Evolutionary conservation across 192 early-diverging fungal species (phyloP).

Genomic region (Coemansia sp.): DNA sequence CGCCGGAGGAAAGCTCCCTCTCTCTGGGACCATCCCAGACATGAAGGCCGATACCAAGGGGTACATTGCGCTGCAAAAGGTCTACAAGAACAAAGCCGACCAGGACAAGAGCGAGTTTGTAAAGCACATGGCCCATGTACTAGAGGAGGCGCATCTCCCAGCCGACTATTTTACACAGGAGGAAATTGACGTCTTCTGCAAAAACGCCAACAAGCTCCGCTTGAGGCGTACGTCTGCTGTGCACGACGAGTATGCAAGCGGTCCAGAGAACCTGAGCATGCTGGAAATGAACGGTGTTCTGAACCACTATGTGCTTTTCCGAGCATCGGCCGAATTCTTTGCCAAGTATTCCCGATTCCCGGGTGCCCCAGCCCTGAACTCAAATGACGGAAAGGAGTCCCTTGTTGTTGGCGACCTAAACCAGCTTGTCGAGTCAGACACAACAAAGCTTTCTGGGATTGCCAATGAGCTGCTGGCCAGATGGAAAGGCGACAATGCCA

Average conservation of each 20-base stretch:
- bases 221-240: constrained; percentile 58
- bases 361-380: constrained; percentile 9
- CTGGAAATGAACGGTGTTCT: constrained; percentile 16
- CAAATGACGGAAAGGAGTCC: not conserved
- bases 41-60: constrained; percentile 96
- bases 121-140: constrained; percentile 50
- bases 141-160: constrained; percentile 56
- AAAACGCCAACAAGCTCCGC: constrained; percentile 71
- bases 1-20: constrained; percentile 72
- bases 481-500: constrained; percentile 17
- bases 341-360: constrained; percentile 24
- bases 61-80: constrained; percentile 81
- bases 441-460: constrained; percentile 7
- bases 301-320: constrained; percentile 35
- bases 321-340: constrained; percentile 26
- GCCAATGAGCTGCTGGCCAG: constrained; percentile 24
- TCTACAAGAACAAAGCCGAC: constrained; percentile 82
- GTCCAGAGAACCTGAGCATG: not conserved
- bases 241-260: constrained; percentile 19
- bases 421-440: constrained; percentile 20
- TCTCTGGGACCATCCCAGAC: constrained; percentile 88
- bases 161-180: constrained; percentile 61
- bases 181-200: constrained; percentile 81
- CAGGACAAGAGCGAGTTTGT: constrained; percentile 62
- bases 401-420: constrained; percentile 10